Evolutionary conservation across 345 rosid genomes (phyloP), one percentile per base, ranked within the genome.

Genomic region (Camelina laxa): DNA sequence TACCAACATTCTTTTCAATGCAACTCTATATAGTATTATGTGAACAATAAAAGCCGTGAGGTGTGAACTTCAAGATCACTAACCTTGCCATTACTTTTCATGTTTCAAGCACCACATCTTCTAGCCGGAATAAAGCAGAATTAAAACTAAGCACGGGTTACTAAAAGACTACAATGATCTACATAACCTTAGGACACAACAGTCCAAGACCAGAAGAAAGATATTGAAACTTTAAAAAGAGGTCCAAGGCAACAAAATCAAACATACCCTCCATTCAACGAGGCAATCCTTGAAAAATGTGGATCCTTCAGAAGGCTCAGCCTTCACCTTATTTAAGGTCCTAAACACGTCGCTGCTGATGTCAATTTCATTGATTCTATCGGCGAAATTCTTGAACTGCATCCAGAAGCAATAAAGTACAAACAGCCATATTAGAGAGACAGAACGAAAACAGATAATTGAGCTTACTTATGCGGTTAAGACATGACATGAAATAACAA

Each of bases 221-320:
- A 16, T 9, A 20, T 9, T 19, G 17, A 65, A 61, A 60, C 51
- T 38, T 79, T 11, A 57, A 35, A 15, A 44, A 56, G 73, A 56
- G 15, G 20, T 7, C 27, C 11, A 36, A 35, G 35, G 68, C 21
- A 47, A 70, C 1, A 60, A 60, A 54, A 79, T 20, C 8, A 62
- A 10, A 16, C 89, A 39, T 88, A 91, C 98, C 91, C 94, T 91
- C 91, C 93, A 94, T 80, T 94, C 97, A 3, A 85, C 17, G 24
- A 94, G 97, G 65, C 93, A 86, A 42, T 91, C 98, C 64, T 83
- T 80, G 72, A 91, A 82, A 80, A 91, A 90, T 5, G 95, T 75
- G 39, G 96, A 89, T 13, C 98, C 96, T 31, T 84, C 83, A 2
- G 96, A 86, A 22, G 98, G 97, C 84, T 85, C 88, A 4, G 82